phyloP scores from a whole-genome alignment of 441 rosid species.

The Breynia disticha region DNA sequence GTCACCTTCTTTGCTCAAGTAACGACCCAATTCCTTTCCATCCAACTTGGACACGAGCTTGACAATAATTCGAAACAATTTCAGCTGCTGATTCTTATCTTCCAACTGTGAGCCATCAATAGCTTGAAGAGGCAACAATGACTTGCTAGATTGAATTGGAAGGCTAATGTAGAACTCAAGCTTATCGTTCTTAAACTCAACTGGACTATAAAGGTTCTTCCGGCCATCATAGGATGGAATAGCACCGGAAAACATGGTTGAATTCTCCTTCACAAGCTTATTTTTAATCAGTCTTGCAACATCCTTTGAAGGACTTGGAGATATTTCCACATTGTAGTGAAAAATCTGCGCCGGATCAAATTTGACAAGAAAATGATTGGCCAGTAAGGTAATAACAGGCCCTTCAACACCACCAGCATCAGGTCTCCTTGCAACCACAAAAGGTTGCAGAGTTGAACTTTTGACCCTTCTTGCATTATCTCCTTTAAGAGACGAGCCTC shows the following conservation, averaged over 20 bases:
- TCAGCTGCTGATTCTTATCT: constrained; percentile 44
- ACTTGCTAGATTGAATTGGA: constrained; percentile 50
- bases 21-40: constrained; percentile 55
- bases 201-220: constrained; percentile 66
- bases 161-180: constrained; percentile 80
- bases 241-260: constrained; percentile 45
- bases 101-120: constrained; percentile 22
- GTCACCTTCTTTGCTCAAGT: constrained; percentile 57
- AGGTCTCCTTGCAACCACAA: constrained; percentile 69
- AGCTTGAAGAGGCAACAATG: constrained; percentile 19
- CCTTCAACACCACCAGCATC: constrained; percentile 89
- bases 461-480: constrained; percentile 33
- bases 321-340: constrained; percentile 85
- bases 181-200: constrained; percentile 76
- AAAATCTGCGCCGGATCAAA: constrained; percentile 59
- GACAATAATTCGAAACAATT: constrained; percentile 58
- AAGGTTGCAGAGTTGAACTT: constrained; percentile 28
- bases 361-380: constrained; percentile 84
- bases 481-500: constrained; percentile 23
- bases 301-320: constrained; percentile 75
- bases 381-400: constrained; percentile 57
- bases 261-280: constrained; percentile 52
- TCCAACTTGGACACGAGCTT: constrained; percentile 78
- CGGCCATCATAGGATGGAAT: constrained; percentile 82
- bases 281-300: constrained; percentile 73